These are phyloP conservation scores for Candida sanyaensis DNA, from an alignment of 1,139 yeast species.

Conservation along the genomic window DNA sequence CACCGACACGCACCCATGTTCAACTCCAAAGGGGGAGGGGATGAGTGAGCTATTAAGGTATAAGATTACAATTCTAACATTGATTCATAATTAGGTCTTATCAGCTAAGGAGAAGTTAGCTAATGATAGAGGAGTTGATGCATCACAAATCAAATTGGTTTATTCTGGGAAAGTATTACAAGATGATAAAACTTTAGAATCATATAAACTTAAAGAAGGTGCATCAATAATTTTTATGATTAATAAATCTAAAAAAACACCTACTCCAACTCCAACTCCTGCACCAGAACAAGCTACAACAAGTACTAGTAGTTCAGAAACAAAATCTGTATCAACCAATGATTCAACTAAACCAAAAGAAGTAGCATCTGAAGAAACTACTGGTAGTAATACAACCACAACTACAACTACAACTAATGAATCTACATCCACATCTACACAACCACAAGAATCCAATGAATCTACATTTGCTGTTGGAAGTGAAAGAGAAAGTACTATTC, in stretches of 20 bases:
- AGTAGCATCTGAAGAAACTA: slow-evolving; percentile 13
- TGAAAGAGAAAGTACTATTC: slow-evolving; percentile 68
- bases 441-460: slow-evolving; percentile 16
- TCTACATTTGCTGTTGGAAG: slow-evolving; percentile 61
- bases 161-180: slow-evolving; percentile 90
- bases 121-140: slow-evolving; percentile 65
- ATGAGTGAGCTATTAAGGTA: too few relatives aligned
- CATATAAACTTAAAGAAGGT: slow-evolving; percentile 79
- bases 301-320: slow-evolving; percentile 11
- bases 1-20: too few relatives aligned
- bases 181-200: slow-evolving; percentile 74
- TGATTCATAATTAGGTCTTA: slow-evolving; percentile 43
- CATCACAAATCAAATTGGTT: slow-evolving; percentile 80
- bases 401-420: slow-evolving; percentile 17
- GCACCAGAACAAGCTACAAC: slow-evolving; percentile 14
- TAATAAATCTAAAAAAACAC: slow-evolving; percentile 49
- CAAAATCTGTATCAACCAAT: slow-evolving; percentile 25
- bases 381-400: slow-evolving; percentile 4
- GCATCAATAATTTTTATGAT: slow-evolving; percentile 94
- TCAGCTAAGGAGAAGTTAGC: slow-evolving; percentile 78
- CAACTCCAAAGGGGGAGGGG: too few relatives aligned
- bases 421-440: slow-evolving; percentile 1
- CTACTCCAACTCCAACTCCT: slow-evolving; percentile 20
- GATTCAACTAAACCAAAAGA: slow-evolving; percentile 14
- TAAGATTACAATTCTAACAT: background rate